Evolutionary conservation across 169 alveolate genomes (phyloP).

Genomic region (Eimeria tenella): DNA sequence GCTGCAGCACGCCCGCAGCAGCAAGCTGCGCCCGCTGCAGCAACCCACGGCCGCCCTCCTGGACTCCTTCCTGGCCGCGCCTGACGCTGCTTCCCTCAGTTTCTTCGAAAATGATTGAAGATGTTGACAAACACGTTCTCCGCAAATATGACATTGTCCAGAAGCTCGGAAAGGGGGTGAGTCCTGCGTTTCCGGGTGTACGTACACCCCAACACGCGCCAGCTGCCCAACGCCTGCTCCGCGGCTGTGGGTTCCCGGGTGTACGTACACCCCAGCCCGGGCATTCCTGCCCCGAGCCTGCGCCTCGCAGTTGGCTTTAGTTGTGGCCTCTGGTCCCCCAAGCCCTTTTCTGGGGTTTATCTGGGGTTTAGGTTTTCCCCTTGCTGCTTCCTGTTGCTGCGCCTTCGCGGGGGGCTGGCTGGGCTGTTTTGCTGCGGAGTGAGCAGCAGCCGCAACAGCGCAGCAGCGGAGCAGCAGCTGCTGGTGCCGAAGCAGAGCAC

Average conservation of each 20-base stretch:
- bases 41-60: neutral
- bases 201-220: neutral
- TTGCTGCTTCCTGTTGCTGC: neutral
- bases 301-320: too few relatives aligned
- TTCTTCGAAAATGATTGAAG: conserved; percentile 82
- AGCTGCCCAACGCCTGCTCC: neutral
- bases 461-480: too few relatives aligned
- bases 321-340: too few relatives aligned
- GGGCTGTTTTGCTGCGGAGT: neutral
- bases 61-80: too few relatives aligned
- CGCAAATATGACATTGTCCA: conserved; percentile 85
- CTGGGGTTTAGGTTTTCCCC: neutral
- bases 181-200: conserved; percentile 7
- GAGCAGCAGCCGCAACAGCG: too few relatives aligned
- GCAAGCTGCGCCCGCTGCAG: neutral
- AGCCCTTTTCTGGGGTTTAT: neutral
- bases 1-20: conserved; percentile 4
- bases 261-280: neutral
- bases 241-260: neutral
- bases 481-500: too few relatives aligned
- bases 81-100: neutral
- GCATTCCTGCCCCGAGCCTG: too few relatives aligned
- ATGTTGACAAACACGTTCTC: conserved; percentile 85
- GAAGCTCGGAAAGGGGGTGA: conserved; percentile 85
- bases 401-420: too few relatives aligned